Conservation (phyloP, 352 stramenopile genomes). For the Pythium guiyangense region DNA sequence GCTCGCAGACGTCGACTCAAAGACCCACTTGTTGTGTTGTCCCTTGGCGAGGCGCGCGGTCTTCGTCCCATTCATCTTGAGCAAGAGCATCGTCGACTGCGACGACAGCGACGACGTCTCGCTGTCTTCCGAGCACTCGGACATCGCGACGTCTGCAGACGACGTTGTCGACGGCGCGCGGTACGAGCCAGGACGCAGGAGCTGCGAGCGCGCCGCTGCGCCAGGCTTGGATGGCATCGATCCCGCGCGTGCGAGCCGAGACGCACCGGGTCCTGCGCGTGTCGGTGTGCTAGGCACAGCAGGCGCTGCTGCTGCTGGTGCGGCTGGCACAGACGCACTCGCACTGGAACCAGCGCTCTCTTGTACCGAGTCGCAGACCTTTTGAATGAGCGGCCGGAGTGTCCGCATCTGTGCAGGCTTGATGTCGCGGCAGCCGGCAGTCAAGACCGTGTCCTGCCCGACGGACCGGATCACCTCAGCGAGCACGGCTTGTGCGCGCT, state of each 20-base stretch:
- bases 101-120: slow-evolving; percentile 10
- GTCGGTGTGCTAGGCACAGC: slow-evolving; percentile 9
- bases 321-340: slow-evolving; percentile 4
- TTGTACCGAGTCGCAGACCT: slow-evolving; percentile 43
- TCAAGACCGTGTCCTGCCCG: slow-evolving; percentile 67
- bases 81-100: slow-evolving; percentile 21
- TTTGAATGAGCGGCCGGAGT: slow-evolving; percentile 81
- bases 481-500: slow-evolving; percentile 76
- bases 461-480: slow-evolving; percentile 81
- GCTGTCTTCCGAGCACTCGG: slow-evolving; percentile 18
- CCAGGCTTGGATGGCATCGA: slow-evolving; percentile 11
- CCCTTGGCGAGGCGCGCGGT: slow-evolving; percentile 48
- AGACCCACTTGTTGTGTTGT: slow-evolving; percentile 83
- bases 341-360: slow-evolving; percentile 22
- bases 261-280: slow-evolving; percentile 7
- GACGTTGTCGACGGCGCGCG: not conserved
- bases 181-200: slow-evolving; percentile 33
- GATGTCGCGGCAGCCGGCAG: slow-evolving; percentile 70
- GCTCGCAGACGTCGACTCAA: slow-evolving; percentile 60
- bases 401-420: slow-evolving; percentile 85
- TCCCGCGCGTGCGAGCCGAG: slow-evolving; percentile 4
- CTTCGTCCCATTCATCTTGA: slow-evolving; percentile 66
- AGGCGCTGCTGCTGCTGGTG: slow-evolving; percentile 7
- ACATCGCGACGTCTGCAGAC: slow-evolving; percentile 6
- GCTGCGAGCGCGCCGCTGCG: slow-evolving; percentile 20